A percentile compares a stretch with the other conserved stretches of the same genome.
These are phyloP conservation scores for Trichomonascus vanleenenianus DNA, from an alignment of 805 yeast species.

Conservation along the genomic window DNA sequence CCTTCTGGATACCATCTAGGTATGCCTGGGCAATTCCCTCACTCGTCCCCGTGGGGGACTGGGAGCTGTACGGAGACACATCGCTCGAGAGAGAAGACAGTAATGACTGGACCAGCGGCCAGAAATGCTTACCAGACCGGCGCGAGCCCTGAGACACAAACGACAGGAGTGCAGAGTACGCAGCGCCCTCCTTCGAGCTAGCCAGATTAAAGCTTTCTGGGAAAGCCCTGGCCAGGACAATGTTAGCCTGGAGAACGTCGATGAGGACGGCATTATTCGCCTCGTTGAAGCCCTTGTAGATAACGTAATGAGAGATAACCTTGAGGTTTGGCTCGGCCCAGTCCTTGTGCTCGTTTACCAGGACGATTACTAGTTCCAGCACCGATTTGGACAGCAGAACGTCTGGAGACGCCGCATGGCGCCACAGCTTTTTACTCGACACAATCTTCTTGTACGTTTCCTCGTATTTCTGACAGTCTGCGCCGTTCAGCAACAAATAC, in stretches of 20 bases:
- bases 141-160: constrained; percentile 13
- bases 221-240: constrained; percentile 38
- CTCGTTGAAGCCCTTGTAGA: constrained; percentile 18
- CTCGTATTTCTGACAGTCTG: constrained; percentile 5
- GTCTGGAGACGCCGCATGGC: constrained; percentile 33
- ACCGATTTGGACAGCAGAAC: constrained; percentile 37
- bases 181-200: constrained; percentile 10
- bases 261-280: constrained; percentile 14
- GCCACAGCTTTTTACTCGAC: constrained; percentile 38
- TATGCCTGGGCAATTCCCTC: constrained; percentile 5
- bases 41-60: constrained; percentile 3
- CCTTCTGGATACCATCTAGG: constrained; percentile 10
- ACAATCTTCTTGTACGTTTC: constrained; percentile 31
- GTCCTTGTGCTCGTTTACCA: constrained; percentile 19
- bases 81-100: constrained; percentile 12
- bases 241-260: constrained; percentile 29
- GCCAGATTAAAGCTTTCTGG: constrained; percentile 22
- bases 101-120: constrained; percentile 17
- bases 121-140: constrained; percentile 10
- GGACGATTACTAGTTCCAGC: constrained; percentile 31
- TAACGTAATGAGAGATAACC: constrained; percentile 11
- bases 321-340: constrained; percentile 6
- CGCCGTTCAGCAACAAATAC: constrained; percentile 18
- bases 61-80: constrained; percentile 12
- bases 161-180: constrained; percentile 14